Evolutionary conservation across 2,329 filamentous ascomycete genomes (phyloP), one percentile per base, ranked within the genome.

Genomic region (Colletotrichum tofieldiae): DNA sequence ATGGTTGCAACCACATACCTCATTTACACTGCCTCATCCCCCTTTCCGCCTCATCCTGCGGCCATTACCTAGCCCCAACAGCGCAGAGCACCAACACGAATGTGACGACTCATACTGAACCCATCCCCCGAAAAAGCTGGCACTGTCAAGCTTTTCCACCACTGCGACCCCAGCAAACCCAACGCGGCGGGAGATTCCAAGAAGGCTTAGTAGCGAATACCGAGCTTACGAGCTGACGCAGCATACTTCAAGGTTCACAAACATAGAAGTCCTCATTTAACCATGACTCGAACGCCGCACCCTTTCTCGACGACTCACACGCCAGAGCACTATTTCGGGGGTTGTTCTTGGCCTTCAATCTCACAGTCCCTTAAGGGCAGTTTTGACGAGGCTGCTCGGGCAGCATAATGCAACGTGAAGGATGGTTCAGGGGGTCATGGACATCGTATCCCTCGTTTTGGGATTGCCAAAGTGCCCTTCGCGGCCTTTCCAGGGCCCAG

Each of bases 241-340:
- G 32, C 32, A 37, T 23, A 0, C 11, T 18, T 12, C 51, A 18
- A 37, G 52, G 20, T n/a, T n/a, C 16, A 20, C 32, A 23, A 4
- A 11, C 11, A 23, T 16, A 12, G 52, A 55, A 37, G 37, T 2
- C 32, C 52, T 37, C 52, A 23, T 55, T 23, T n/a, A 37, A 37
- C 20, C 52, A 55, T 55, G 52, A 55, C 52, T 55, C 52, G 52
- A 23, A n/a, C 32, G 11, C 32, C 52, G 32, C 32, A 20, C 52
- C 32, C 29, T 23, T 32, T 55, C 32, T 12, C 52, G n/a, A 14
- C 14, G 14, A 29, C 23, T 29, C 49, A 18, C 49, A 8, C 20
- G 52, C 52, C 11, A n/a, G 32, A 55, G 20, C 5, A 37, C 32
- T 8, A n/a, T 14, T 37, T n/a, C 5, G 5, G 29, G 1, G 9